Evolutionary conservation across 306 rosid species (phyloP), one percentile per base, ranked within the genome.

Genomic region (Lotus japonicus): DNA sequence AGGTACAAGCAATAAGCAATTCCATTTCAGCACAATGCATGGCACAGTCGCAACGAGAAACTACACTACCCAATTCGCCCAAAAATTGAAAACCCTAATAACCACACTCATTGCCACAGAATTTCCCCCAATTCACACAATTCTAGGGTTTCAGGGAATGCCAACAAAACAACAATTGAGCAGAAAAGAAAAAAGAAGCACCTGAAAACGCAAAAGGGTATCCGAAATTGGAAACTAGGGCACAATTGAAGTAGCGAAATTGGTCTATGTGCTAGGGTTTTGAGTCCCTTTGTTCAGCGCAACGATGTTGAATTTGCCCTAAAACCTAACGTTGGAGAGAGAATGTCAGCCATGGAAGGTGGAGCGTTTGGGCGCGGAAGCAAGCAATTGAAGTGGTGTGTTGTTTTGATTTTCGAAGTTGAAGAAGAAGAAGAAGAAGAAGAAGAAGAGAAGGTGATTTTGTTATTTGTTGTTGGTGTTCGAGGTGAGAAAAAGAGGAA

Each of bases 201-300:
- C 97, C 97, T 95, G 87, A 79, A 72, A 72, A 67, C 73, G 49
- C 43, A 55, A 52, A 64, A 54, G 68, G 76, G 26, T 52, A 15
- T 23, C 45, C 65, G 64, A 81, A 81, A 84, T 83, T 82, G 60
- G 66, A 64, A 84, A 83, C 70, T 82, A 77, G 91, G 89, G 85
- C 86, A 80, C 79, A 63, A 63, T 69, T 70, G 56, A 68, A 61
- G 26, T 19, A 59, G 74, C 63, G 48, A 38, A 86, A 43, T 76
- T 77, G 33, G 33, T 58, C 64, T 82, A 72, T 74, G 78, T 77
- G 86, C 98, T 95, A 95, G 99, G 99, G 99, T 91, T 94, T 95
- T 77, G 87, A 82, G 4, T 28, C 52, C 46, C 48, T 78, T 54
- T 59, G 64, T 52, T 73, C 80, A 65, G 60, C 72, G 56, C 31